Evolutionary conservation across 257 asterid species (phyloP), one percentile per base, ranked within the genome.

Genomic region (Knoxia roxburghii): DNA sequence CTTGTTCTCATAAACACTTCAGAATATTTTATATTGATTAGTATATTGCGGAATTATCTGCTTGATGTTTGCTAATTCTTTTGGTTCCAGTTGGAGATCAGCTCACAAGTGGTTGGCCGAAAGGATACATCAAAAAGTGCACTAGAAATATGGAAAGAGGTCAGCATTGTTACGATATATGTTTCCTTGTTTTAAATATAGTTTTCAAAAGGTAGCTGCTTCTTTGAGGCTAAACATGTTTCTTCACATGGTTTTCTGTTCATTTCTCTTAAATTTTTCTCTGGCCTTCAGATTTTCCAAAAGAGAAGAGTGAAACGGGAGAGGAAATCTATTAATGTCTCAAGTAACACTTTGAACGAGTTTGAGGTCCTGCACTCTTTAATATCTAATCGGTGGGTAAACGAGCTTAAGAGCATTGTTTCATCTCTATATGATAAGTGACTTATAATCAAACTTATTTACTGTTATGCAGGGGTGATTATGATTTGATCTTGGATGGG

Each of bases 71-170:
- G 49, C 77, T 37, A 39, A 45, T 60, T 53, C 56, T 32, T 62
- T 67, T 67, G 55, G 17, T 64, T 70, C 72, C 65, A 79, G 99
- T 65, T 87, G 95, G 96, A 90, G 73, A 81, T 94, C 71, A 78
- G 89, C 75, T 81, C 97, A 69, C 99, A 94, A 82, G 99, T 90
- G 85, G 95, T 88, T 76, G 97, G 99, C 68, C 79, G 79, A 72
- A 94, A 94, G 77, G 97, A 94, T 83, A 65, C 81, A 70, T 70
- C 95, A 65, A 90, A 68, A 84, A 88, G 92, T 80, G 94, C 95
- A 67, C 86, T 94, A 74, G 96, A 88, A 72, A 68, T 94, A 73
- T 94, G 99, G 99, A 94, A 90, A 87, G 97, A 88, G 95, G 99
- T 90, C 68, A 85, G 20, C 72, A 56, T 53, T n/a, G 50, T 30